These are phyloP conservation scores for Hymenoscyphus occultus DNA, from an alignment of 2,329 filamentous ascomycete species.

Conservation along the genomic window DNA sequence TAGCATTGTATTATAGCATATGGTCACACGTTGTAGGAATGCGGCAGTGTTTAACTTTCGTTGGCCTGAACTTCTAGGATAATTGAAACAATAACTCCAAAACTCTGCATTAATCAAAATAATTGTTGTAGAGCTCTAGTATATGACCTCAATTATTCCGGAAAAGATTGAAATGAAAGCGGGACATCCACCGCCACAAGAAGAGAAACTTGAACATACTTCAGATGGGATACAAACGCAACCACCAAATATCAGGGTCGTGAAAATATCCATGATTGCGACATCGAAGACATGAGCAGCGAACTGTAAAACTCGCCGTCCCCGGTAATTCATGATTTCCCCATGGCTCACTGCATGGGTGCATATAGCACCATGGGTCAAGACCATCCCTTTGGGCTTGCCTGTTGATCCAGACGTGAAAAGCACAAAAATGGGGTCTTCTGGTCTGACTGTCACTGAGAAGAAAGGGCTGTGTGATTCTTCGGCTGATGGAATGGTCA, in stretches of 20 bases:
- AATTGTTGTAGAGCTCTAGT: no score
- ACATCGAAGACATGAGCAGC: conserved; percentile 26
- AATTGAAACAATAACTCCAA: no score
- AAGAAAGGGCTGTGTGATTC: not conserved
- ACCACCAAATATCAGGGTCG: conserved; percentile 22
- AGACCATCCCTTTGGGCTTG: conserved; percentile 24
- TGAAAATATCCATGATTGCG: conserved; percentile 23
- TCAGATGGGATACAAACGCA: conserved; percentile 28
- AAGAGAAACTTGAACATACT: not conserved
- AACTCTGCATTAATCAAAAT: no score
- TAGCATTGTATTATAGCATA: not conserved
- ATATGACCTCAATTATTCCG: no score
- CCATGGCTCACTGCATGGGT: conserved; percentile 13
- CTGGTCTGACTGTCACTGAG: not conserved
- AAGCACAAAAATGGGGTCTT: not conserved
- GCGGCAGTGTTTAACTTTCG: not conserved
- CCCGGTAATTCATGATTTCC: conserved; percentile 5
- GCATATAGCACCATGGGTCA: conserved; percentile 17
- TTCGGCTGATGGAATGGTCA: not conserved
- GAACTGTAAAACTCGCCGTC: conserved; percentile 24
- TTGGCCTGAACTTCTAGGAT: no score
- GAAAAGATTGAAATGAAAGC: no score
- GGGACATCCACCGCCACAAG: no score
- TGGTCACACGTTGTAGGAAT: not conserved
- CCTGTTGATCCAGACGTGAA: conserved; percentile 25